Conservation (phyloP, 169 alveolate species). For the Plasmodium malariae region DNA sequence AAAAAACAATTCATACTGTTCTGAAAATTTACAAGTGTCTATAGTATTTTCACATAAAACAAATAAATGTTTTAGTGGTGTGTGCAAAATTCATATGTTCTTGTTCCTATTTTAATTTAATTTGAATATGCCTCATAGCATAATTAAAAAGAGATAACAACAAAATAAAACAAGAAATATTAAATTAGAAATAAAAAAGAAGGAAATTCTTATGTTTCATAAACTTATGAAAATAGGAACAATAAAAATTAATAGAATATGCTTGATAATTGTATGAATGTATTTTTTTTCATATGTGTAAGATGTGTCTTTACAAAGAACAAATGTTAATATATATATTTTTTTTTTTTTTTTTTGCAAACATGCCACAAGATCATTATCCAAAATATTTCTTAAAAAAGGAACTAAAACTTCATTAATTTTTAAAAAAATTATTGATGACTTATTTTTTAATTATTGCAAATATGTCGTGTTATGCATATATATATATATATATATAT, state of each 20-base stretch:
- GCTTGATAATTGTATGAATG: no score
- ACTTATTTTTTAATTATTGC: background rate
- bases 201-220: background rate
- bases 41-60: slow-evolving; percentile 3
- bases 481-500: no score
- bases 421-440: background rate
- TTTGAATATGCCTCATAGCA: slow-evolving; percentile 53
- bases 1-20: background rate
- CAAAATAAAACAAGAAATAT: slow-evolving; percentile 10
- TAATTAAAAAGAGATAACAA: slow-evolving; percentile 31
- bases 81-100: slow-evolving; percentile 6
- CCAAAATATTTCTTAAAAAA: background rate
- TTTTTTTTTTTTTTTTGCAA: no score
- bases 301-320: background rate
- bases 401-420: background rate
- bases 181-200: slow-evolving; percentile 61
- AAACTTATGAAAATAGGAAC: background rate
- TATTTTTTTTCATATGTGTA: no score
- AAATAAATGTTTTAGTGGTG: slow-evolving; percentile 12
- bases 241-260: slow-evolving; percentile 5
- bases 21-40: slow-evolving; percentile 2
- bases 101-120: slow-evolving; percentile 35
- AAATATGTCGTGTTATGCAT: background rate
- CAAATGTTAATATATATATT: background rate
- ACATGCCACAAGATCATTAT: background rate